Percentiles rank a stretch among this genome's conserved stretches.
Evolutionary conservation across 2,329 filamentous ascomycete genomes (phyloP).

Genomic region (Alternaria hordeiaustralica): DNA sequence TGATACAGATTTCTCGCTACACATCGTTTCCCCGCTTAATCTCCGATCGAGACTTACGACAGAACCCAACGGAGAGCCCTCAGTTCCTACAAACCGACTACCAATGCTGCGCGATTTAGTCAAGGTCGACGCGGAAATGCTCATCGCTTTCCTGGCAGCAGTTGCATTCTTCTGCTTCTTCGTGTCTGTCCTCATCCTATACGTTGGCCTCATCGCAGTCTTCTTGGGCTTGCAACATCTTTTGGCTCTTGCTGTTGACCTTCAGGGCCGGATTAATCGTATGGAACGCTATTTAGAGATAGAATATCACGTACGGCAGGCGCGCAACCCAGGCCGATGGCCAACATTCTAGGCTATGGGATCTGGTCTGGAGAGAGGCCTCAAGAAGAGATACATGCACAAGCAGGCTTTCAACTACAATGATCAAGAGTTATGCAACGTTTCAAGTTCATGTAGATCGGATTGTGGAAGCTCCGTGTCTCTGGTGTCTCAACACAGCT

Average conservation of each 20-base stretch:
- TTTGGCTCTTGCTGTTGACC: background rate
- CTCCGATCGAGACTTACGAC: too few relatives aligned
- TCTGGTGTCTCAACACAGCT: background rate
- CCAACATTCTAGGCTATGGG: background rate
- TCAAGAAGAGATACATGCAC: background rate
- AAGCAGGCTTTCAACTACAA: too few relatives aligned
- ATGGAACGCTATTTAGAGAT: background rate
- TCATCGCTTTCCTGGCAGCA: background rate
- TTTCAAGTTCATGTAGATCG: background rate
- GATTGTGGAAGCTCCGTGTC: background rate
- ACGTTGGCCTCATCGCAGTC: background rate
- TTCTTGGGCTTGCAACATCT: background rate
- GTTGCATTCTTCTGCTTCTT: background rate
- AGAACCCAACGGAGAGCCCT: background rate
- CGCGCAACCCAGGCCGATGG: too few relatives aligned
- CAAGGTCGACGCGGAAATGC: background rate
- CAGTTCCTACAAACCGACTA: background rate
- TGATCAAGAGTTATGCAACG: background rate
- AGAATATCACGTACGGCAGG: background rate
- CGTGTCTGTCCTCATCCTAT: background rate
- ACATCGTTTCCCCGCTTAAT: background rate
- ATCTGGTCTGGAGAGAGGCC: background rate
- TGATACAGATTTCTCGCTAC: background rate
- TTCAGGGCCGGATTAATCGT: background rate
- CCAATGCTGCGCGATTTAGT: background rate